Evolutionary conservation across 2,329 filamentous ascomycete species (phyloP).

Genomic region (Pyrenophora graminea): DNA sequence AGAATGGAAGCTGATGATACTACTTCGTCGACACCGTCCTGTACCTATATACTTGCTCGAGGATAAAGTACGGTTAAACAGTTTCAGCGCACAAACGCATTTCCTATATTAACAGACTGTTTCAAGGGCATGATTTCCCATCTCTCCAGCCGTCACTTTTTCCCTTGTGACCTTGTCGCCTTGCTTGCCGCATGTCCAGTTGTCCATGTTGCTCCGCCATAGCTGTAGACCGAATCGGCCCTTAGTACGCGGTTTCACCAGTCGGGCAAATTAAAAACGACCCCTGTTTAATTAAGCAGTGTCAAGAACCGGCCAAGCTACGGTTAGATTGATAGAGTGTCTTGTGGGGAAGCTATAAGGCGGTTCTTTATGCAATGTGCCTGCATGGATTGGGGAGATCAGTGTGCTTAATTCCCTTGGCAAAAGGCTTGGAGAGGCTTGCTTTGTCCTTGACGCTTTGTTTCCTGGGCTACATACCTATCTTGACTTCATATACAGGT

Average conservation of each 20-base stretch:
- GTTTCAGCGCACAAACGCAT: too few species aligned
- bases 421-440: conserved; percentile 16
- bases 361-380: not conserved
- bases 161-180: not conserved
- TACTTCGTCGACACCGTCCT: too few species aligned
- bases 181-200: not conserved
- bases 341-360: conserved; percentile 6
- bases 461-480: not conserved
- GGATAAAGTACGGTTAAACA: too few species aligned
- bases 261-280: conserved; percentile 2
- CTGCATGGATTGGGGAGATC: conserved; percentile 3
- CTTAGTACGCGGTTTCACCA: not conserved
- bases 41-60: too few species aligned
- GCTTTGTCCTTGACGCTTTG: not conserved
- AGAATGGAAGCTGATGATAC: too few species aligned
- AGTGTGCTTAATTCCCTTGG: conserved; percentile 11
- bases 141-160: not conserved
- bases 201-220: not conserved
- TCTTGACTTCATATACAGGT: too few species aligned
- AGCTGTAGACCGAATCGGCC: not conserved
- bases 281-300: conserved; percentile 8
- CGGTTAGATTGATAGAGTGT: conserved; percentile 4
- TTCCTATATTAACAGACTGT: too few species aligned
- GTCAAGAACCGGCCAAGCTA: conserved; percentile 5
- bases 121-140: too few species aligned